A percentile compares a stretch with the other conserved stretches of the same genome.
phyloP scores from a whole-genome alignment of 140 eudicot species.

The Oenanthe javanica region DNA sequence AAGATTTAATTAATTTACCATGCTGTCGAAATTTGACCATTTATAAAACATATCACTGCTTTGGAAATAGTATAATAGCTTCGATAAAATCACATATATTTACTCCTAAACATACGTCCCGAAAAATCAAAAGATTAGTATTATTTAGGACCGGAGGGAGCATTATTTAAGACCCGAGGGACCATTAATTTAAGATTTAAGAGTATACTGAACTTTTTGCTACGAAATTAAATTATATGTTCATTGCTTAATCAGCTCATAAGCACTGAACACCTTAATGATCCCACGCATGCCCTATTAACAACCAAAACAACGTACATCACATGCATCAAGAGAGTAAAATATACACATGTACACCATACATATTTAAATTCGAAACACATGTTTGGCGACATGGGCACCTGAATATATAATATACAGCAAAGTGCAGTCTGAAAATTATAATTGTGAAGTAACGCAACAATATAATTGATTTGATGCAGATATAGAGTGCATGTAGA shows the following conservation, averaged over 20 bases:
- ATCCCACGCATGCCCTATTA: constrained; percentile 42
- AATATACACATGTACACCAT: background rate
- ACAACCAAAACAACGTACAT: constrained; percentile 27
- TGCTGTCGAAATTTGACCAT: too few species aligned
- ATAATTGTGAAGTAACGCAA: constrained; percentile 67
- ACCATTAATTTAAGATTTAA: too few species aligned
- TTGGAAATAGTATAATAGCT: too few species aligned
- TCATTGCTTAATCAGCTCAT: constrained; percentile 72
- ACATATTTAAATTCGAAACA: background rate
- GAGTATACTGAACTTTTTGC: too few species aligned
- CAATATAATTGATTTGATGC: constrained; percentile 8
- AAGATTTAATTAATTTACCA: too few species aligned
- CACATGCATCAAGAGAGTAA: constrained; percentile 38
- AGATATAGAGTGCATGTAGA: background rate
- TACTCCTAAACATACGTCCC: too few species aligned
- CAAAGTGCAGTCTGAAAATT: constrained; percentile 35
- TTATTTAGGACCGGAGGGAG: too few species aligned
- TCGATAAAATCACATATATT: too few species aligned
- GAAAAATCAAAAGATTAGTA: too few species aligned
- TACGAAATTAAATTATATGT: too few species aligned
- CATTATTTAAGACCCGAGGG: too few species aligned
- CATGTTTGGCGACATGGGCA: background rate
- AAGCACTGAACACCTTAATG: constrained; percentile 62
- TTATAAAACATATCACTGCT: too few species aligned
- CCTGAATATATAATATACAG: constrained; percentile 6